Percentiles rank a stretch among this genome's conserved stretches.
Conservation (phyloP, 2,329 filamentous ascomycete species). For the Helotiales sp. region DNA sequence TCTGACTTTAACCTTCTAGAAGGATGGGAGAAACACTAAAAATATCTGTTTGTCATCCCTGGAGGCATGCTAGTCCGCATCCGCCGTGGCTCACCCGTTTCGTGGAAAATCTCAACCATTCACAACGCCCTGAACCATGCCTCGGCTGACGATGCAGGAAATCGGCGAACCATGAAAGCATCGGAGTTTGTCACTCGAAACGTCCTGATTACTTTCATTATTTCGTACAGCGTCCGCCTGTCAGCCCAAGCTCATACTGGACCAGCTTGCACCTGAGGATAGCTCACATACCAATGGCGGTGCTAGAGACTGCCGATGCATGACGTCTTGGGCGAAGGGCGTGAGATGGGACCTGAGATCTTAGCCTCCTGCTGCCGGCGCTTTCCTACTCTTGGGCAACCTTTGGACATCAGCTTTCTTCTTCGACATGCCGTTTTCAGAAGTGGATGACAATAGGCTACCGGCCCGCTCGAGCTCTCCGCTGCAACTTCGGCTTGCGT, state of each 20-base stretch:
- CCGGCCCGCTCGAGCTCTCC: not conserved
- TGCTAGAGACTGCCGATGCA: not conserved
- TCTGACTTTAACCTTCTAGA: conserved; percentile 12
- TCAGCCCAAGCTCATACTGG: not conserved
- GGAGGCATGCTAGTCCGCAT: conserved; percentile 1
- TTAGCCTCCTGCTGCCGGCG: not conserved
- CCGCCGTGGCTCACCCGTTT: not conserved
- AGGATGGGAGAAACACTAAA: conserved; percentile 8
- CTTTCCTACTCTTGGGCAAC: not conserved
- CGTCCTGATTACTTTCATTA: not conserved
- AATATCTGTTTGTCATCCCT: not conserved
- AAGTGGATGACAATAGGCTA: not conserved
- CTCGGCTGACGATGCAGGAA: not conserved
- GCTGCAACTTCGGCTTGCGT: not conserved
- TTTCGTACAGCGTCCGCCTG: not conserved
- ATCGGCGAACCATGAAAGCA: not conserved
- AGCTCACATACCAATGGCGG: not conserved
- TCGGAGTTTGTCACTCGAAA: not conserved
- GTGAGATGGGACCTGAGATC: not conserved
- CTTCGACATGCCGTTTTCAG: not conserved
- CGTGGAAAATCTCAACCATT: not conserved
- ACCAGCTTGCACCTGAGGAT: not conserved
- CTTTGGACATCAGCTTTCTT: not conserved
- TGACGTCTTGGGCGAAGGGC: not conserved
- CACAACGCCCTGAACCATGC: not conserved